Conservation (phyloP, 2,329 filamentous ascomycete genomes). For the Akanthomyces dipterigenus region DNA sequence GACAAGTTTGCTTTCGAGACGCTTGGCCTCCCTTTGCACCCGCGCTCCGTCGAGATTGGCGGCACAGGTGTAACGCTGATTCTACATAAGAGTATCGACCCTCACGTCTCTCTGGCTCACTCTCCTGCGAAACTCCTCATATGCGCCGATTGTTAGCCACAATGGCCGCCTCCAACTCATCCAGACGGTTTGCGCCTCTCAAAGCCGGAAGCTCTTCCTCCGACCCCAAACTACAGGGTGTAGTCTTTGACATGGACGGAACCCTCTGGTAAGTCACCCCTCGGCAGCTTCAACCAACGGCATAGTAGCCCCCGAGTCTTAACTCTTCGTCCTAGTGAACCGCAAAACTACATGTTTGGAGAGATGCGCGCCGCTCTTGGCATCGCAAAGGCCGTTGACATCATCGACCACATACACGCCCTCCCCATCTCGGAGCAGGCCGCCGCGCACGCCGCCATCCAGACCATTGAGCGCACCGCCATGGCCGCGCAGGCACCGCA, state of each 20-base stretch:
- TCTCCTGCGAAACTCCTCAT: not conserved
- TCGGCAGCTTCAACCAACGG: too few species aligned
- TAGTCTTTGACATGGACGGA: conserved; percentile 91
- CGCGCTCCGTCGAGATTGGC: not conserved
- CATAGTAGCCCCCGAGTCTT: too few species aligned
- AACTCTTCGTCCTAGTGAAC: conserved; percentile 54
- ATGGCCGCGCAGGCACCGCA: conserved; percentile 79
- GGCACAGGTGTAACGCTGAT: not conserved
- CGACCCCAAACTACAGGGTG: conserved; percentile 45
- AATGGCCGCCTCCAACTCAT: conserved; percentile 32
- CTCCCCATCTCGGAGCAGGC: conserved; percentile 57
- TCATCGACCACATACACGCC: conserved; percentile 78
- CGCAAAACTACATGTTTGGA: conserved; percentile 92
- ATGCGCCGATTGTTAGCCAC: conserved; percentile 29
- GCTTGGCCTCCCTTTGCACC: not conserved
- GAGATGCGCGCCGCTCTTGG: conserved; percentile 73
- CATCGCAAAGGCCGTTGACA: conserved; percentile 70
- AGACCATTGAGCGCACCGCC: conserved; percentile 69
- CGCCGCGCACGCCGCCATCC: conserved; percentile 65
- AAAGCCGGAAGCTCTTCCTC: conserved; percentile 28
- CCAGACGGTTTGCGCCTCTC: conserved; percentile 51
- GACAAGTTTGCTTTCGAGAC: not conserved
- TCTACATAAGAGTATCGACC: conserved; percentile 2
- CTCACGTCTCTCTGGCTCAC: not conserved
- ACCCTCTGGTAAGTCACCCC: conserved; percentile 68